A percentile compares a stretch with the other conserved stretches of the same genome.
phyloP scores from a whole-genome alignment of 768 basidiomycete species.

The Mrakia gelida region DNA sequence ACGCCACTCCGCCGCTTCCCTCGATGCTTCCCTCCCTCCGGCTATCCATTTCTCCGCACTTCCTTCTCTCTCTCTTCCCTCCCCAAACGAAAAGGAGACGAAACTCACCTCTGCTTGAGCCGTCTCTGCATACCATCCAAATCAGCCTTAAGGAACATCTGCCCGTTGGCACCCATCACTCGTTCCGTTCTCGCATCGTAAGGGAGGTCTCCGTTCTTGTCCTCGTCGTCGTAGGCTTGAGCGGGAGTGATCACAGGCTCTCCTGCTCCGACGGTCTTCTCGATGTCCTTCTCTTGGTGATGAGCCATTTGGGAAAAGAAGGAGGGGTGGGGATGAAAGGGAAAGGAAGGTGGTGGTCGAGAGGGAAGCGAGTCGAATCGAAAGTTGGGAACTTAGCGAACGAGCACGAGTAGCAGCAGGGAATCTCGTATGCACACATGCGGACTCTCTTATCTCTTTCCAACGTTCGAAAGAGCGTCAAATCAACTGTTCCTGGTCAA shows the following conservation, averaged over 20 bases:
- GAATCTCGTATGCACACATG: too few relatives aligned
- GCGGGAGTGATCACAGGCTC: not conserved
- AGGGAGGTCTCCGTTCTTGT: not conserved
- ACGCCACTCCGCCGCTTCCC: not conserved
- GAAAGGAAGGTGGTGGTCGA: not conserved
- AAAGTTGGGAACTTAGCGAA: not conserved
- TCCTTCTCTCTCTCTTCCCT: not conserved
- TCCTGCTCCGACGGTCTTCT: not conserved
- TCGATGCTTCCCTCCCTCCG: not conserved
- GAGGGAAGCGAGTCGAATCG: not conserved
- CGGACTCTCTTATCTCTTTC: too few relatives aligned
- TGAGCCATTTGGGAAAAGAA: not conserved
- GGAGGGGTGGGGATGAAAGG: not conserved
- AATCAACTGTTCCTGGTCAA: too few relatives aligned
- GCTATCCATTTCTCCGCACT: not conserved
- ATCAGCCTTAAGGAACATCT: not conserved
- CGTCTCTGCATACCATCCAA: not conserved
- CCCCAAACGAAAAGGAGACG: not conserved
- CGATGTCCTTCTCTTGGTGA: not conserved
- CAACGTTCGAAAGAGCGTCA: too few relatives aligned
- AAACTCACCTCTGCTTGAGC: not conserved
- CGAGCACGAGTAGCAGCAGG: not conserved
- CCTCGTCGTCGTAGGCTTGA: not conserved
- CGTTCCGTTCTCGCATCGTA: not conserved
- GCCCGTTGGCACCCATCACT: not conserved